Evolutionary conservation across 164 flowering plant species (phyloP).

Genomic region (Vitis cinerea): DNA sequence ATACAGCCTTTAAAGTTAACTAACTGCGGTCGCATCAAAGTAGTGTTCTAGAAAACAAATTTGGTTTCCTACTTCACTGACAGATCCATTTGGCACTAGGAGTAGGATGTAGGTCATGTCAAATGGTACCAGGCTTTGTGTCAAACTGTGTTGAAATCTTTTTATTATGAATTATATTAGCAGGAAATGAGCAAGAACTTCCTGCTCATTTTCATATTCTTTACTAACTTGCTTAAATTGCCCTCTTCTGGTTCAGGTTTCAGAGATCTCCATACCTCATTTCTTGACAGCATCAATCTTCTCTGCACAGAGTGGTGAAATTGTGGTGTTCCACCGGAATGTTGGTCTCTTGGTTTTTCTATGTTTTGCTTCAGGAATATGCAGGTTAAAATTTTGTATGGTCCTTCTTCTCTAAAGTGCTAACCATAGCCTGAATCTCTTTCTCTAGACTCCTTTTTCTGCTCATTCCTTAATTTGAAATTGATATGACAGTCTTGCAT

Average conservation of each 20-base stretch:
- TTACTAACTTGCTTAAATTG: conserved; percentile 1
- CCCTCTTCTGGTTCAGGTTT: conserved; percentile 40
- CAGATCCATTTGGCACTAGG: no score
- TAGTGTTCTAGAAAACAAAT: no score
- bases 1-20: no score
- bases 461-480: background rate
- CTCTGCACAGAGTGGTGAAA: conserved; percentile 69
- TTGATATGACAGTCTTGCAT: background rate
- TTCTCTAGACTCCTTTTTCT: background rate
- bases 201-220: background rate
- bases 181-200: no score
- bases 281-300: conserved; percentile 86
- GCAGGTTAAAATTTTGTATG: conserved; percentile 88
- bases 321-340: conserved; percentile 57
- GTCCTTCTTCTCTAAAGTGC: conserved; percentile 29
- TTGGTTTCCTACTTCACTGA: no score
- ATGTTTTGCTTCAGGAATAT: conserved; percentile 71
- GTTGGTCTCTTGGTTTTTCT: conserved; percentile 56
- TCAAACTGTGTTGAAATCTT: no score
- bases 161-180: no score
- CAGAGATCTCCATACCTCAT: conserved; percentile 89
- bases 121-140: no score
- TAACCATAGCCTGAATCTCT: background rate
- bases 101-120: no score
- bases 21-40: no score